Evolutionary conservation across 2,329 filamentous ascomycete species (phyloP), one percentile per base, ranked within the genome.

Genomic region (Sphaerostilbella broomeana): DNA sequence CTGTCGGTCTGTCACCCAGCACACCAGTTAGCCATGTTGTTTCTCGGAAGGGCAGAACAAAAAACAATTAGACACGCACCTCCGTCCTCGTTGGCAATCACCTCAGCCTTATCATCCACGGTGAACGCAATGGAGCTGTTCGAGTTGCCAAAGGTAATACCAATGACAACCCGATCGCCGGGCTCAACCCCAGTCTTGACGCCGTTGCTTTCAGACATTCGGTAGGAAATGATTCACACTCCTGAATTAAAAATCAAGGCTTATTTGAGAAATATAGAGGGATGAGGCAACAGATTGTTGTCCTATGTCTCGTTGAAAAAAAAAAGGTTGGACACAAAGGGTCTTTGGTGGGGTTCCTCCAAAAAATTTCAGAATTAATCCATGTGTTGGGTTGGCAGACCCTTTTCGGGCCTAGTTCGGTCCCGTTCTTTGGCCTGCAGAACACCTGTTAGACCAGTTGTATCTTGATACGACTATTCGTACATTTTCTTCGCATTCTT

Each of bases 71-170:
- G n/a, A 35, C 31, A 67, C 79, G 58, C 62, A 88, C 86, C 86
- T 73, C 92, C 92, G 60, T 97, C 92, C 71, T 97, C 92, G 69
- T 98, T 97, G 59, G 92, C 92, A 68, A 98, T 97, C 49, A 98
- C 90, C 63, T 95, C 87, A 49, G 88, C 83, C 73, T 94, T 94
- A 66, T 94, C 90, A 58, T 97, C 90, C 47, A 82, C 77, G 32
- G 89, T 94, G 62, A 81, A 88, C 55, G 90, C 90, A 68, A 98
- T 95, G 45, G 88, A 95, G 70, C 87, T 94, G 80, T 95, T 94
- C 47, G 88, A 89, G 73, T 97, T 98, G 68, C 92, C 92, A 73
- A 97, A 95, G 52, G 89, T 85, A 61, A 98, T 88, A 63, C 92
- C 92, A 67, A 98, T 97, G 61, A 84, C 86, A 56, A 74, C 71